Conservation (phyloP, 257 asterid species). For the Capsicum chinense region DNA sequence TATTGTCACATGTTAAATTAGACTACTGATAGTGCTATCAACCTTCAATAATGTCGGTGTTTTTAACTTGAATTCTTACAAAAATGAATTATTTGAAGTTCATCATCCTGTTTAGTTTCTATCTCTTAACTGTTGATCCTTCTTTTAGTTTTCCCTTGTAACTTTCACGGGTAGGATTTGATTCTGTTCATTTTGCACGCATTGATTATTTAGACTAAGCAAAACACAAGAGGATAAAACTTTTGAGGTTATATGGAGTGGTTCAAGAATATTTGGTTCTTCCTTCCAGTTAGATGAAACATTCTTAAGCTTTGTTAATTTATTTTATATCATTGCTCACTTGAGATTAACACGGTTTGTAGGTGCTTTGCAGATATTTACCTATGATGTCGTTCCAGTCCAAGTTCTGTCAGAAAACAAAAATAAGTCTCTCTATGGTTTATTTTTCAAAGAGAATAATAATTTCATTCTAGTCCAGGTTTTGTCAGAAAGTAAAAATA, state of each 20-base stretch:
- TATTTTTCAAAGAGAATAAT: not conserved
- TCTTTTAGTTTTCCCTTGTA: not conserved
- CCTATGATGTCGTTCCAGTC: conserved; percentile 62
- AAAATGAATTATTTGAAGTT: not conserved
- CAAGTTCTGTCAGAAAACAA: conserved; percentile 55
- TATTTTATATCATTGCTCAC: conserved; percentile 29
- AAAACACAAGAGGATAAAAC: conserved; percentile 67
- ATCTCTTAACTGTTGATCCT: not conserved
- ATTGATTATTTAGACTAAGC: conserved; percentile 90
- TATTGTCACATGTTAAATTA: not conserved
- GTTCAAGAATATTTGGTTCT: conserved; percentile 77
- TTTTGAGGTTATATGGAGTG: conserved; percentile 92
- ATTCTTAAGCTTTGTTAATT: conserved; percentile 4
- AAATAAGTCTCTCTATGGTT: not conserved
- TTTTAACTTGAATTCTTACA: too few species aligned
- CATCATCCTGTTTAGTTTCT: not conserved
- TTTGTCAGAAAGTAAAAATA: too few species aligned
- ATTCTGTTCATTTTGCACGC: conserved; percentile 86
- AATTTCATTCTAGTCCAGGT: too few species aligned
- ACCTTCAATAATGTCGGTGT: too few species aligned
- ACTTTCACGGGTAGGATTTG: conserved; percentile 69
- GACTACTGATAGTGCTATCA: too few species aligned
- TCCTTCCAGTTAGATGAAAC: conserved; percentile 58
- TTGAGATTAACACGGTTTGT: conserved; percentile 30
- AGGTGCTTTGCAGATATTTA: conserved; percentile 60